Evolutionary conservation across 192 early-diverging fungal genomes (phyloP), one percentile per base, ranked within the genome.

Genomic region (Entomortierella lignicola): DNA sequence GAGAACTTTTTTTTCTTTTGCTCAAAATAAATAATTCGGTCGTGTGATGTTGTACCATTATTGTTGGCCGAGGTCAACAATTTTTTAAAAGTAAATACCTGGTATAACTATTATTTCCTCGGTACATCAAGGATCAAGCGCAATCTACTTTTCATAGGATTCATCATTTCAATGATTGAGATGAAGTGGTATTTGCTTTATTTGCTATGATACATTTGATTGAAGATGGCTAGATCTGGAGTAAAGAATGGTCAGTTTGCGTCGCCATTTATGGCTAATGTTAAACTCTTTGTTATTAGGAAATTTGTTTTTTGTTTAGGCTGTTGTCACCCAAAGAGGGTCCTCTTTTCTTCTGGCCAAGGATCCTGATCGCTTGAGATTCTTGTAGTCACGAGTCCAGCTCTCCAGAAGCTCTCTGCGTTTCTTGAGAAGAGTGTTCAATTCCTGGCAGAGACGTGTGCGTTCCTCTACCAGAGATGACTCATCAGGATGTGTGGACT

Each of bases 351-450:
- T 53, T 55, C 70, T 69, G 62, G 67, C 62, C 37, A 79, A 52
- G 55, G 75, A 79, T 17, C 75, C 75, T 11, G 75, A 69, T 27
- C 65, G 60, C 63, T 79, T 79, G 56, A 79, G 63, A 50, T 32
- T 70, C 57, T 79, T 79, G 57, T 79, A 79, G 50, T 79, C 75
- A 20, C 75, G 66, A 21, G 75, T 56, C 75, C 75, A 79, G 63
- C 75, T 70, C 67, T 79, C 57, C 29, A 79, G 32, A 15, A 79
- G 39, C 63, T 69, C 75, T 30, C 75, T 43, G 23, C 75, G 66
- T 32, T 60, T 69, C 67, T 65, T 69, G 52, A 79, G 60, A 1
- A 79, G 10, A n/a, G 23, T 37, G 30, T 79, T 67, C 17, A 79
- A 42, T 37, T 69, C 50, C 53, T 44, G 34, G 17, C 66, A 69